Base-by-base conservation (phyloP, 768 basidiomycete genomes). In the Boletus eberwhitei region DNA sequence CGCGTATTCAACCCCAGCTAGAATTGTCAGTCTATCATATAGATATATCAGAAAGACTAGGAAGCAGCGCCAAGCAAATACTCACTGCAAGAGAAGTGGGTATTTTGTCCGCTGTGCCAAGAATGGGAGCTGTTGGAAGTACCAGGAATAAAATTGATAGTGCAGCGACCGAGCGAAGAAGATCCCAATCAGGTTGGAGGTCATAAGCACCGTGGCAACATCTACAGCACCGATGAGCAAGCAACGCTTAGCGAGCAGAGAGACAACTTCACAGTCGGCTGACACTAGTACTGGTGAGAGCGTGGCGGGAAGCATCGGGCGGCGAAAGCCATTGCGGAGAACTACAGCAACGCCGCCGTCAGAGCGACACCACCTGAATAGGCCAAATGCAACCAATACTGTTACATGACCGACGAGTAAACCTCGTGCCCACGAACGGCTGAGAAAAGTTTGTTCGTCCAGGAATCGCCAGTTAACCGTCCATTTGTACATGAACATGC, bases 91-190 rank as follows among this genome's bases (percentile, higher is more conserved):
- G 26, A 73, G 29, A 14, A 80, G 45, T 16, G 88, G 87, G 67
- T 82, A 89, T 49, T 72, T 77, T 5, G 88, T 87, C 66, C 84
- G 84, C 80, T 85, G 94, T 4, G 83, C 75, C 29, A 98, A 71
- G 65, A 95, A 86, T 1, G 96, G 93, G 34, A 96, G 69, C 63
- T 95, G 92, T 53, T 90, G 87, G 11, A 88, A 91, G 68, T 98
- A 98, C 97, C 97, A 99, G 6, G 90, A 86, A 70, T 97, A 97
- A 72, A 99, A 99, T 62, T 99, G 97, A 68, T 98, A 98, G 68
- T 99, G 97, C 41, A 99, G 74, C 11, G 96, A 98, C 19, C 97
- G 84, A 21, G 97, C 92, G 68, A 91, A 97, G 8, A 90, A 58
- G 35, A 98, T 88, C 17, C 97, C 97, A 49, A 97, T 86, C 37